A percentile compares a stretch with the other conserved stretches of the same genome.
These are phyloP conservation scores for Kwoniella heveanensis DNA, from an alignment of 768 basidiomycete genomes.

Conservation along the genomic window DNA sequence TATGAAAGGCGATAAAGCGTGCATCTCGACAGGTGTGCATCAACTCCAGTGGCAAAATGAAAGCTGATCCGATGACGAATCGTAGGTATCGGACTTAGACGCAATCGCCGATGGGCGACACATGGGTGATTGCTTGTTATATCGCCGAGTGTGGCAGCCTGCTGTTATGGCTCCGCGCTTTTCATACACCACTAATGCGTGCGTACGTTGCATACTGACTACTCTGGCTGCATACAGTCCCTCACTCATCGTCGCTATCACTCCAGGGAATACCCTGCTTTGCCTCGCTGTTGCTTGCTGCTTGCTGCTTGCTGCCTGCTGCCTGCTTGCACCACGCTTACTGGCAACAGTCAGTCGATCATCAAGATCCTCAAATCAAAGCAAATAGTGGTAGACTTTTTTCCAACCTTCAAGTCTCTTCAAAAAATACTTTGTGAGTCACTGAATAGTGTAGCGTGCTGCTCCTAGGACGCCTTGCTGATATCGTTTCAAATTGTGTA, in stretches of 20 bases:
- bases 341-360: neutral
- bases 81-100: conserved; percentile 10
- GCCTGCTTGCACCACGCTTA: neutral
- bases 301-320: neutral
- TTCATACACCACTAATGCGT: neutral
- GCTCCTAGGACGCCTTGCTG: conserved; percentile 1
- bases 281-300: neutral
- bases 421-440: conserved; percentile 23
- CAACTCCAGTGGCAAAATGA: neutral
- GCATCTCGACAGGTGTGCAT: neutral
- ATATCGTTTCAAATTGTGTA: conserved; percentile 6
- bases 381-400: neutral
- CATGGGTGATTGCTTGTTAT: neutral
- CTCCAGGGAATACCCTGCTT: neutral
- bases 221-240: neutral
- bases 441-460: neutral
- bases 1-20: too few relatives aligned
- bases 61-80: neutral
- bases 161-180: neutral
- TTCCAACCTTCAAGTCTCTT: conserved; percentile 30
- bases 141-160: conserved; percentile 16
- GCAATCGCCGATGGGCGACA: conserved; percentile 1
- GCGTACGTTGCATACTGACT: neutral
- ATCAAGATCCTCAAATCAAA: neutral
- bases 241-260: too few relatives aligned